Evolutionary conservation across 192 early-diverging fungal genomes (phyloP).

Genomic region (Haplosporangium gracile): DNA sequence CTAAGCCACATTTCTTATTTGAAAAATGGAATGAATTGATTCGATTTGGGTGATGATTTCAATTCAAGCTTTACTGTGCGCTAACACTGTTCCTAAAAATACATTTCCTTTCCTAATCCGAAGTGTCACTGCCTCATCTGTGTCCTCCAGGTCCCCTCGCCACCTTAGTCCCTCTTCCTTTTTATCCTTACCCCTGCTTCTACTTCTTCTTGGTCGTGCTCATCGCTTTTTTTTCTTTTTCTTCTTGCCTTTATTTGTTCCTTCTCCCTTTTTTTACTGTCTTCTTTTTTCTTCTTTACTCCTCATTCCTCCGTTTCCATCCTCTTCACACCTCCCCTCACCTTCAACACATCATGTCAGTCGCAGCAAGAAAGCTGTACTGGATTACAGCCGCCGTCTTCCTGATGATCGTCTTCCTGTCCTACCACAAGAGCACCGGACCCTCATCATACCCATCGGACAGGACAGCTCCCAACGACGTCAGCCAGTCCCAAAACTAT

Average conservation of each 20-base stretch:
- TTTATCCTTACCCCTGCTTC: background rate
- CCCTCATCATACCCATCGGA: background rate
- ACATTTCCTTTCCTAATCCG: background rate
- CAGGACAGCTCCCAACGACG: constrained; percentile 3
- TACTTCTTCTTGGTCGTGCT: background rate
- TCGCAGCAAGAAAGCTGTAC: constrained; percentile 35
- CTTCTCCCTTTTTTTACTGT: background rate
- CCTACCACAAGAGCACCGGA: constrained; percentile 37
- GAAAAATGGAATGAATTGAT: background rate
- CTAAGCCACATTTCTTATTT: background rate
- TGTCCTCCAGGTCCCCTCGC: background rate
- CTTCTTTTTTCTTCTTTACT: background rate
- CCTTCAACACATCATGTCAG: constrained; percentile 20
- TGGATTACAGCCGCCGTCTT: constrained; percentile 39
- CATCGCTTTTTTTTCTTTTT: background rate
- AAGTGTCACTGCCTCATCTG: background rate
- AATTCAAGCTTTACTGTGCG: no score
- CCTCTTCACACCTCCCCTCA: background rate
- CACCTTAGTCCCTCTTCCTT: background rate
- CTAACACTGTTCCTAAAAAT: background rate
- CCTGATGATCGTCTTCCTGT: constrained; percentile 33
- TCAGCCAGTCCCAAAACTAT: constrained; percentile 4
- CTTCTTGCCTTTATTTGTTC: background rate
- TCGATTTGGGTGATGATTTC: no score
- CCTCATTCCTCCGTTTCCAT: constrained; percentile 4